Evolutionary conservation across 495 filamentous ascomycete genomes (phyloP), one percentile per base, ranked within the genome.

Genomic region (Penicillium antarcticum): DNA sequence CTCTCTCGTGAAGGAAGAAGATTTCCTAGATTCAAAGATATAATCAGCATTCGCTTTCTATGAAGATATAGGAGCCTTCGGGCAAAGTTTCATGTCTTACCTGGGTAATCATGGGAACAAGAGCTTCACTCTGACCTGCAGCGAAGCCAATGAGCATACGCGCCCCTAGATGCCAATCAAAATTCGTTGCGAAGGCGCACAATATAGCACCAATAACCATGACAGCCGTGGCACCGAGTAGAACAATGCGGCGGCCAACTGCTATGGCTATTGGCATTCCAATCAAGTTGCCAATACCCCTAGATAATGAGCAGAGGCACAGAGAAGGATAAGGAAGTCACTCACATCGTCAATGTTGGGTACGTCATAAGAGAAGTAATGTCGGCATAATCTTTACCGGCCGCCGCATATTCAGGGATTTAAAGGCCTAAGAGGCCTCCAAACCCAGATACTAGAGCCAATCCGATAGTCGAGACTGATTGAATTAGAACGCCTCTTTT

Each of bases 231-330:
- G 60, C 68, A 3, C 38, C 42, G 3, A 76, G 58, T 5, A 70
- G 61, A 8, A 73, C 68, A 13, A 67, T 58, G 11, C 72, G 63
- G 31, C 72, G 62, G 12, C 72, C 72, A 33, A 73, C 52, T 4
- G 68, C 66, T 21, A 74, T 58, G 0, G 72, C 69, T 1, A 74
- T 40, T 24, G 72, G 72, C 64, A 73, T 69, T 51, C 69, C 68
- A 18, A 76, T 54, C n/a, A 74, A 56, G 33, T 72, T 71, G 0
- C 69, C 71, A 36, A 74, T 56, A 3, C 72, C 72, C 64, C 60
- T 63, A 16, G 5, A 37, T 19, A 32, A 33, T 9, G 4, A 24
- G 2, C 24, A 37, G n/a, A 26, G 50, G 21, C 7, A 29, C 24
- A 37, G 21, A 23, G 21, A 23, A 16, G 2, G 0, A 21, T 6